Conservation (phyloP, 768 basidiomycete genomes). For the Lentinus tigrinus region DNA sequence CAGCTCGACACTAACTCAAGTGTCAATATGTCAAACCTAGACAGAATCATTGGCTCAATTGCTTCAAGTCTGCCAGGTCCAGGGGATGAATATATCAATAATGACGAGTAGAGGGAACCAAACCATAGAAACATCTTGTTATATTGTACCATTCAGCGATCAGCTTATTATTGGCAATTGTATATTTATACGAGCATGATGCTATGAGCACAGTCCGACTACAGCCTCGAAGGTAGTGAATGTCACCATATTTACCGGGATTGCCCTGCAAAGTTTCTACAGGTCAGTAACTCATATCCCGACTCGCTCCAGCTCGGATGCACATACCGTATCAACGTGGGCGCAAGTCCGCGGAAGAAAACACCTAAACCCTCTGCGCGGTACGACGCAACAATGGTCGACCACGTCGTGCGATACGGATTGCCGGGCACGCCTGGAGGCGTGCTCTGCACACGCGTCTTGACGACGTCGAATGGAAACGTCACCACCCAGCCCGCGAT, state of each 20-base stretch:
- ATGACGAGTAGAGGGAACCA: no score
- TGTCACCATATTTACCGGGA: constrained; percentile 85
- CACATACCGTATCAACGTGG: constrained; percentile 76
- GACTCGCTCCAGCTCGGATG: background rate
- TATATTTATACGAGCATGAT: no score
- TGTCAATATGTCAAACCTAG: no score
- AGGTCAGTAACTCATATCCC: background rate
- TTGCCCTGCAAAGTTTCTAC: constrained; percentile 47
- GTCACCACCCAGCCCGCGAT: constrained; percentile 76
- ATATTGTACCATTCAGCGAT: no score
- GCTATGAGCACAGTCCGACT: constrained; percentile 31
- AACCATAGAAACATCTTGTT: no score
- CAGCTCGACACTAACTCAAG: no score
- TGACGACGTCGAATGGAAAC: constrained; percentile 88
- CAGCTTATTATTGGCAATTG: no score
- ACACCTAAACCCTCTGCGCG: constrained; percentile 63
- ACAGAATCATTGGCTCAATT: no score
- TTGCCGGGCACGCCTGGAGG: constrained; percentile 28
- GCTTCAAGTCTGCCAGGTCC: no score
- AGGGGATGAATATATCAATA: no score
- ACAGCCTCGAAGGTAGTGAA: constrained; percentile 72
- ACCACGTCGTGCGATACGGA: constrained; percentile 58
- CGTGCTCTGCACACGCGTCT: constrained; percentile 79
- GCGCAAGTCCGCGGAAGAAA: constrained; percentile 75
- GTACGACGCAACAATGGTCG: constrained; percentile 61